A percentile compares a stretch with the other conserved stretches of the same genome.
phyloP scores from a whole-genome alignment of 805 yeast genomes.

The Schwanniomyces polymorphus region DNA sequence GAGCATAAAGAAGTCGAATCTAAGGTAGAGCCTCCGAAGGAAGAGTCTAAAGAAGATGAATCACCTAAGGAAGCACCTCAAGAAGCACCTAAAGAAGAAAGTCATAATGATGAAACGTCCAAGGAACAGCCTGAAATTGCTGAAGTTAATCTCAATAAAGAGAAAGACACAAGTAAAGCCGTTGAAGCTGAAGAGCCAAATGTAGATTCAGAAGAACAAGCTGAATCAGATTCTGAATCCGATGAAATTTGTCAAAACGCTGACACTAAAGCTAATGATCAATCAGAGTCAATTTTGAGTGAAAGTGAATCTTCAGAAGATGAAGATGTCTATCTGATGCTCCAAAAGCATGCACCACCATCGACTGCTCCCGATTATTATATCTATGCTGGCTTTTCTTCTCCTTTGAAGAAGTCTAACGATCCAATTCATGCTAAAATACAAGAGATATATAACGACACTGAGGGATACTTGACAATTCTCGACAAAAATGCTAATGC shows the following conservation, averaged over 20 bases:
- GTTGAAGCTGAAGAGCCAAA: not conserved
- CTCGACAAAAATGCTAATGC: slow-evolving; percentile 17
- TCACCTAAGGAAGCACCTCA: too few species aligned
- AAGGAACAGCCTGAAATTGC: not conserved
- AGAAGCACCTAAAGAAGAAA: not conserved
- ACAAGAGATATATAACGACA: slow-evolving; percentile 19
- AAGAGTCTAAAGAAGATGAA: too few species aligned
- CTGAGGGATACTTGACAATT: slow-evolving; percentile 24
- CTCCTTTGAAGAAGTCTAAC: slow-evolving; percentile 1
- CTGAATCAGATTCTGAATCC: not conserved
- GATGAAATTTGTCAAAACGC: not conserved
- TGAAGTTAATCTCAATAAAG: not conserved
- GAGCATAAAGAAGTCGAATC: too few species aligned
- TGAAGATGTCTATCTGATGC: not conserved
- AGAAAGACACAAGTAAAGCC: not conserved
- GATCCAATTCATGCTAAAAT: slow-evolving; percentile 15
- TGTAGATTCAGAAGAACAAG: not conserved
- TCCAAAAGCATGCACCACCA: not conserved
- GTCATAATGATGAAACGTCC: not conserved
- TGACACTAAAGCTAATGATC: not conserved
- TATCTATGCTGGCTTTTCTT: slow-evolving; percentile 16
- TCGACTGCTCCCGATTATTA: slow-evolving; percentile 2
- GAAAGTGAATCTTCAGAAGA: not conserved
- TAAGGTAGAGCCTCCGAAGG: too few species aligned
- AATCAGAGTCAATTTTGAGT: not conserved